Evolutionary conservation across 2,329 filamentous ascomycete genomes (phyloP).

Genomic region (Thielaviopsis cerberus): DNA sequence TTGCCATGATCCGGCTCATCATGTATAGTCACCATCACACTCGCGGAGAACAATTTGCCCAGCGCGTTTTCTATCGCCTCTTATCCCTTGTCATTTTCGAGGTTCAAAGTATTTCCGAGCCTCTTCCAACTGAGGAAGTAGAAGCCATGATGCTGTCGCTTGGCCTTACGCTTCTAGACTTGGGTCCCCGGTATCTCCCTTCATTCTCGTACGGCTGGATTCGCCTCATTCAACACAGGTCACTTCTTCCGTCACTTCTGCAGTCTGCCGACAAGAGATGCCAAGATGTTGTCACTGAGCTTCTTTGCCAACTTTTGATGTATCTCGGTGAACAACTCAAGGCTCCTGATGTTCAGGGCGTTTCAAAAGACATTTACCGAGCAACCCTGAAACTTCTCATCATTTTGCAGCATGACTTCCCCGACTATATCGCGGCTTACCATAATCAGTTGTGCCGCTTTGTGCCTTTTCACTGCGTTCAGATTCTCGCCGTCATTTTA

Average conservation of each 20-base stretch:
- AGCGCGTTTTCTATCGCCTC: constrained; percentile 78
- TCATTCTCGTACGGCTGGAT: constrained; percentile 78
- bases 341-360: constrained; percentile 44
- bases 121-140: not conserved
- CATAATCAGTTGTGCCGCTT: constrained; percentile 64
- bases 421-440: constrained; percentile 78
- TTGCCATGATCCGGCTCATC: constrained; percentile 62
- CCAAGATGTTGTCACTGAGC: constrained; percentile 55
- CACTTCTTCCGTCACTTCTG: constrained; percentile 65
- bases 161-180: constrained; percentile 41
- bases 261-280: constrained; percentile 26
- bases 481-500: constrained; percentile 75
- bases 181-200: constrained; percentile 62
- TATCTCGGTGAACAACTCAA: constrained; percentile 70
- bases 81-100: constrained; percentile 57
- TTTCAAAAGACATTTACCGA: constrained; percentile 69
- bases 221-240: constrained; percentile 61
- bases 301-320: constrained; percentile 52
- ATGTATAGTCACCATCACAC: constrained; percentile 72
- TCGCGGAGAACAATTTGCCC: constrained; percentile 64
- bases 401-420: constrained; percentile 81
- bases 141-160: constrained; percentile 17
- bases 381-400: constrained; percentile 67
- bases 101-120: constrained; percentile 18
- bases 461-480: constrained; percentile 67